These are phyloP conservation scores for Hypomontagnella monticulosa DNA, from an alignment of 495 filamentous ascomycete species.

Conservation along the genomic window DNA sequence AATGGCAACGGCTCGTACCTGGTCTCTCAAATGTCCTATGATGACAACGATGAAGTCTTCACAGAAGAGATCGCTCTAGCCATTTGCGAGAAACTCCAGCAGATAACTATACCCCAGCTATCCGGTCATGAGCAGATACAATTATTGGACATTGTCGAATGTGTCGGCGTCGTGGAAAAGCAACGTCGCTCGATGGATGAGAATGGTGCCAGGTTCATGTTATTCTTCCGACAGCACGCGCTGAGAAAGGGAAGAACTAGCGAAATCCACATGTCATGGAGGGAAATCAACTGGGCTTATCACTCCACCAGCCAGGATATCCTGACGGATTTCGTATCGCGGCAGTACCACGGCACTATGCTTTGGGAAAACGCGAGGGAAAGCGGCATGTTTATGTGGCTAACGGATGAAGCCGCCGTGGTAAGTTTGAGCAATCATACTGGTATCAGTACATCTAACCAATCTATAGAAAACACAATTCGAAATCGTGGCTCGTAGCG, in stretches of 20 bases:
- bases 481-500: slow-evolving; percentile 87
- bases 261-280: slow-evolving; percentile 81
- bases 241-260: slow-evolving; percentile 72
- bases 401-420: slow-evolving; percentile 77
- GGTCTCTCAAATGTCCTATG: slow-evolving; percentile 51
- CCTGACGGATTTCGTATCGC: slow-evolving; percentile 83
- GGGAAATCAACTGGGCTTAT: slow-evolving; percentile 94
- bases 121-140: slow-evolving; percentile 91
- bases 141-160: slow-evolving; percentile 87
- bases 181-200: slow-evolving; percentile 92
- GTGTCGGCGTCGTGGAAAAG: slow-evolving; percentile 85
- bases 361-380: slow-evolving; percentile 86
- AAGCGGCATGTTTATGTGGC: slow-evolving; percentile 95
- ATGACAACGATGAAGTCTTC: slow-evolving; percentile 68
- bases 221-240: slow-evolving; percentile 88
- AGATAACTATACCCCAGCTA: slow-evolving; percentile 79
- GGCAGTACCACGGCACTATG: slow-evolving; percentile 79
- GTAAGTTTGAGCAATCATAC: slow-evolving; percentile 58
- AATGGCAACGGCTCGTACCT: slow-evolving; percentile 32
- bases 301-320: slow-evolving; percentile 95
- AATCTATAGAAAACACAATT: slow-evolving; percentile 74
- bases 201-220: slow-evolving; percentile 87
- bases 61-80: slow-evolving; percentile 75
- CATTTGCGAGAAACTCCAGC: slow-evolving; percentile 81
- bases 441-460: slow-evolving; percentile 9